A percentile compares a stretch with the other conserved stretches of the same genome.
Conservation (phyloP, 768 basidiomycete genomes). For the Termitomyces sp. region DNA sequence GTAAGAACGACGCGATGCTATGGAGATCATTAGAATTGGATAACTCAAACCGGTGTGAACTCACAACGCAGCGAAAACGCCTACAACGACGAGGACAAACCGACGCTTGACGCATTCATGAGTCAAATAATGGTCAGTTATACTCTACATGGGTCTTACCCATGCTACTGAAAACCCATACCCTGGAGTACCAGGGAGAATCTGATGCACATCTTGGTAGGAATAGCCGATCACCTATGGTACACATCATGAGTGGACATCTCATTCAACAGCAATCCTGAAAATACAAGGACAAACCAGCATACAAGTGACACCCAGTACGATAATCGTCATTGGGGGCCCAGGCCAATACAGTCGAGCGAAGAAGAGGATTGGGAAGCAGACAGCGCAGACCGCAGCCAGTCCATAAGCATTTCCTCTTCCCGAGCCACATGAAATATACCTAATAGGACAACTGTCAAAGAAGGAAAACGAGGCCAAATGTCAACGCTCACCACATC, state of each 20-base stretch:
- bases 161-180: slow-evolving; percentile 69
- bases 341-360: slow-evolving; percentile 73
- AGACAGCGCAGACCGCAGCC: slow-evolving; percentile 62
- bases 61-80: slow-evolving; percentile 78
- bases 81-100: slow-evolving; percentile 65
- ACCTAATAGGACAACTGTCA: slow-evolving; percentile 39
- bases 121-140: not conserved
- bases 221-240: slow-evolving; percentile 69
- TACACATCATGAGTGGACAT: not conserved
- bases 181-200: slow-evolving; percentile 48
- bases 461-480: not conserved
- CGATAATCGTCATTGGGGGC: slow-evolving; percentile 66
- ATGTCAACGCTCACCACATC: slow-evolving; percentile 52
- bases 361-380: slow-evolving; percentile 72
- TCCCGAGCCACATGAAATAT: slow-evolving; percentile 62
- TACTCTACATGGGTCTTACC: slow-evolving; percentile 34
- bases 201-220: slow-evolving; percentile 56
- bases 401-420: slow-evolving; percentile 66
- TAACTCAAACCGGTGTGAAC: slow-evolving; percentile 14
- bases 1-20: slow-evolving; percentile 68
- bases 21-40: not conserved
- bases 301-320: slow-evolving; percentile 60
- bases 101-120: slow-evolving; percentile 40
- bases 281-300: slow-evolving; percentile 37
- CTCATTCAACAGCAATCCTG: not conserved